A percentile compares a stretch with the other conserved stretches of the same genome.
These are phyloP conservation scores for Oryza brachyantha DNA, from an alignment of 176 grass and related monocot species.

Conservation along the genomic window DNA sequence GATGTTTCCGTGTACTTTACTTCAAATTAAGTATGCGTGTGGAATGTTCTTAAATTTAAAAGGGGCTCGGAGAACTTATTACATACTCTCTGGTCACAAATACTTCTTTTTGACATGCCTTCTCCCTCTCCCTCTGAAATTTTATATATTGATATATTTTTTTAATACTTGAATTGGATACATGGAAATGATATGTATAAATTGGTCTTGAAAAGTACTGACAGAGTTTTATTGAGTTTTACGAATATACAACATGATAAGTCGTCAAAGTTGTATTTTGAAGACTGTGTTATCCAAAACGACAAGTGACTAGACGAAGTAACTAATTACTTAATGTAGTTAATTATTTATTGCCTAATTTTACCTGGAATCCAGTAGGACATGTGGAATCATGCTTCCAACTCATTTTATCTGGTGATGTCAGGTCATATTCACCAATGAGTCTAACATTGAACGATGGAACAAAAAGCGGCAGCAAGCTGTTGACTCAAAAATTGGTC, in stretches of 20 bases:
- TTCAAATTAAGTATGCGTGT: slow-evolving; percentile 13
- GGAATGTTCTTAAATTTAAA: not conserved
- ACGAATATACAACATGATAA: not conserved
- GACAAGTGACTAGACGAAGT: not conserved
- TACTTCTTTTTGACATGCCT: not conserved
- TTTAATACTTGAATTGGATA: not conserved
- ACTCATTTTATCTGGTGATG: slow-evolving; percentile 16
- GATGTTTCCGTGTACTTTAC: not conserved
- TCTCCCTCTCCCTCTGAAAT: not conserved
- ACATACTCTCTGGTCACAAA: not conserved
- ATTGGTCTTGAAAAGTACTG: not conserved
- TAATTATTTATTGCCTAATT: not conserved
- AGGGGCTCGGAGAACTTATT: not conserved
- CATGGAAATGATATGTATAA: not conserved
- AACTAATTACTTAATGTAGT: not conserved
- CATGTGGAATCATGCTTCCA: not conserved
- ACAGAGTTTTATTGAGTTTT: not conserved
- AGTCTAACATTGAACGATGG: slow-evolving; percentile 85
- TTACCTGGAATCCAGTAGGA: not conserved
- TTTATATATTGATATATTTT: not conserved
- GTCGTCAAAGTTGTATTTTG: not conserved
- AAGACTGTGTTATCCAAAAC: not conserved
- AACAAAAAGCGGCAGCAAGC: slow-evolving; percentile 86
- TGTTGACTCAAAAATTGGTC: slow-evolving; percentile 93
- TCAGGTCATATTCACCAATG: slow-evolving; percentile 97